Evolutionary conservation across 331 rosid genomes (phyloP), one percentile per base, ranked within the genome.

Genomic region (Malus hybrid): DNA sequence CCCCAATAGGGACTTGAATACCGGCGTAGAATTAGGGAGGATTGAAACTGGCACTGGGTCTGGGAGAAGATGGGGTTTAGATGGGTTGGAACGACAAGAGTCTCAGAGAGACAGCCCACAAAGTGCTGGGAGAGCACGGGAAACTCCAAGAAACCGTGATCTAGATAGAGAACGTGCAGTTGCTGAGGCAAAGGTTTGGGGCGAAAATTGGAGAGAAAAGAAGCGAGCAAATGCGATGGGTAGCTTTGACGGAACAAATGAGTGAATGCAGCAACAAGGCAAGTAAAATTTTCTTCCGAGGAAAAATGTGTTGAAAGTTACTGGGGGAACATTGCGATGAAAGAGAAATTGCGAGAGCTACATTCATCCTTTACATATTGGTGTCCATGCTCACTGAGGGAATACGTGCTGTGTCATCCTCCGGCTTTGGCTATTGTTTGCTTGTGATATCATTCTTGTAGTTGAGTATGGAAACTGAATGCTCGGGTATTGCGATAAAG

Each of bases 141-240:
- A 93, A 77, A 88, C 87, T 29, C 88, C 85, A 1, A 85, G 96
- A 85, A 92, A 89, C 83, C 99, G 97, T 1, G 97, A 95, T 85
- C 79, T 95, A 42, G 96, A 95, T 68, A 78, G 99, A 82, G 99
- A 95, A 70, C 97, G 97, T 4, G 97, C 93, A 0, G 99, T 95
- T 27, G 97, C 96, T 5, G 97, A 91, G 77, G 96, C 98, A 0
- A 91, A 88, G 88, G 96, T 95, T 55, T 95, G 99, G 99, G 99
- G 99, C 0, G 97, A 95, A 85, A 95, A 95, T 77, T 92, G 93
- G 97, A 89, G 97, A 73, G 99, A 92, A 65, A 90, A 87, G 80
- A 95, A 92, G 82, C 80, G 92, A 56, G 96, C 97, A 34, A 87
- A 83, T 33, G 93, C 74, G 6, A 73, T 84, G 89, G 96, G 93